phyloP scores from a whole-genome alignment of 1,139 yeast genomes.

The Candida dubliniensis region DNA sequence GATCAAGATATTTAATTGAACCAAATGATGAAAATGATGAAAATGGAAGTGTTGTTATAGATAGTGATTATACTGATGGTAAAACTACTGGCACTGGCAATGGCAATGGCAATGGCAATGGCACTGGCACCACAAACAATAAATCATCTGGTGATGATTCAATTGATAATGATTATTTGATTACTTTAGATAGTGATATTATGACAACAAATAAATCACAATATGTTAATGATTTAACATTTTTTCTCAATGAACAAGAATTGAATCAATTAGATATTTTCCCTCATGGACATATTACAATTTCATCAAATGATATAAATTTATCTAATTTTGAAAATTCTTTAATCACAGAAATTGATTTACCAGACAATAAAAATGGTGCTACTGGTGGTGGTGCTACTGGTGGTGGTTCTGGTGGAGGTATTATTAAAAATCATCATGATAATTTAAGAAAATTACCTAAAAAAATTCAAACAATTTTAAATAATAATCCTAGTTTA shows the following conservation, averaged over 20 bases:
- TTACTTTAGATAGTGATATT: conserved; percentile 37
- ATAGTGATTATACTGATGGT: conserved; percentile 1
- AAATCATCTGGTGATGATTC: neutral
- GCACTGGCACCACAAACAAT: conserved; percentile 14
- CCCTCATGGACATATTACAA: conserved; percentile 36
- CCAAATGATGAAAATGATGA: conserved; percentile 18
- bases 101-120: neutral
- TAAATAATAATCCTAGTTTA: conserved; percentile 30
- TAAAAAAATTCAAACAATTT: conserved; percentile 34
- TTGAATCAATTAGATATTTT: conserved; percentile 29
- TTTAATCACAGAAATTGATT: conserved; percentile 29
- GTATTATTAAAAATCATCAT: conserved; percentile 24
- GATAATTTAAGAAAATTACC: conserved; percentile 34
- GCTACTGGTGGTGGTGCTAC: too few relatives aligned
- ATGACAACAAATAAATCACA: conserved; percentile 31
- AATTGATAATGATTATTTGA: conserved; percentile 38
- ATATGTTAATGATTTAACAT: conserved; percentile 18
- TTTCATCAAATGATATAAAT: conserved; percentile 43
- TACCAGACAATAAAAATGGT: conserved; percentile 14
- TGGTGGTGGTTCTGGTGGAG: too few relatives aligned
- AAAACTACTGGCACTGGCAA: neutral
- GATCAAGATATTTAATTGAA: conserved; percentile 49
- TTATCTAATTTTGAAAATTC: conserved; percentile 35
- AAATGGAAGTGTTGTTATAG: neutral
- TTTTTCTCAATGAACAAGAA: conserved; percentile 10